Evolutionary conservation across 2,329 filamentous ascomycete species (phyloP).

Genomic region (Scedosporium apiospermum): DNA sequence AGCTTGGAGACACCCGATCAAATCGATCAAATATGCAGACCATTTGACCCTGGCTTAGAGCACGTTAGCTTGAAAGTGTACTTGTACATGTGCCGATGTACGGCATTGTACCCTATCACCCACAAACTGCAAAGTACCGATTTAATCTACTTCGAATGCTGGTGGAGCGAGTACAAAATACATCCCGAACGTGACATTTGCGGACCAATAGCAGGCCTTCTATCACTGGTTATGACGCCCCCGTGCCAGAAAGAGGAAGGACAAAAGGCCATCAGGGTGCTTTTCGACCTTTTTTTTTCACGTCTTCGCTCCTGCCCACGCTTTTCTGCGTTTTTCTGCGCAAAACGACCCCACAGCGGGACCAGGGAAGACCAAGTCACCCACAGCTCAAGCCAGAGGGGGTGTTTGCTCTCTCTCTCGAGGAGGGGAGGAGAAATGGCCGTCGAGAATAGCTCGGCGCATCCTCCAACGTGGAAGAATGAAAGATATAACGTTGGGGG

Average conservation of each 20-base stretch:
- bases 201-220: too few species aligned
- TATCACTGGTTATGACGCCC: background rate
- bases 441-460: background rate
- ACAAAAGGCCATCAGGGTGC: slow-evolving; percentile 4
- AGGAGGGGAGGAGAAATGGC: background rate
- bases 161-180: too few species aligned
- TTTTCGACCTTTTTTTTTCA: slow-evolving; percentile 1
- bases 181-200: too few species aligned
- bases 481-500: background rate
- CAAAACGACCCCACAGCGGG: background rate
- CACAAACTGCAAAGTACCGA: too few species aligned
- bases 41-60: too few species aligned
- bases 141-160: too few species aligned
- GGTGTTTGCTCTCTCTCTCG: background rate
- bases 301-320: background rate
- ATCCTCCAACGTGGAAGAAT: background rate
- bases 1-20: too few species aligned
- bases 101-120: too few species aligned
- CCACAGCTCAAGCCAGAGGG: background rate
- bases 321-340: background rate
- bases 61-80: too few species aligned
- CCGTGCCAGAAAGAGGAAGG: background rate
- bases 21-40: too few species aligned
- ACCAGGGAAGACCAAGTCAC: background rate
- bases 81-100: too few species aligned